Conservation (phyloP, 2,329 filamentous ascomycete genomes). For the Ceratocystis diversiconidia region DNA sequence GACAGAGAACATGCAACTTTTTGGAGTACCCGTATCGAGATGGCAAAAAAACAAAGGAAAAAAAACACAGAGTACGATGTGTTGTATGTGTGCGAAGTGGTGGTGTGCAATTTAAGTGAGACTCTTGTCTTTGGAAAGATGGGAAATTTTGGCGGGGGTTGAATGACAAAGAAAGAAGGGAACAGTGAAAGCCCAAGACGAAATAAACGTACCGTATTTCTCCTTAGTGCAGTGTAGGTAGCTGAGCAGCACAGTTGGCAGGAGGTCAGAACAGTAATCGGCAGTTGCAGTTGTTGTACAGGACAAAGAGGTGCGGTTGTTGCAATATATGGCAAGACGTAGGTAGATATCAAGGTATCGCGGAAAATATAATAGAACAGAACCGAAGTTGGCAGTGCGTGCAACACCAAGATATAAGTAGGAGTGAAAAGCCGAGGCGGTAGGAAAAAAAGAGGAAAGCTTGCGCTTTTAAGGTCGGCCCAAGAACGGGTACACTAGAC, state of each 20-base stretch:
- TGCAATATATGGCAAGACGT: neutral
- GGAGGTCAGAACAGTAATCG: neutral
- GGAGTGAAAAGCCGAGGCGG: neutral
- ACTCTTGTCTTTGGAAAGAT: slow-evolving; percentile 1
- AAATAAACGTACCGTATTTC: neutral
- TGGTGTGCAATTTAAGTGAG: slow-evolving; percentile 12
- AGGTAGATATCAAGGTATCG: neutral
- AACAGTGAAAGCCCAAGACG: neutral
- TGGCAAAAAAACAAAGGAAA: neutral
- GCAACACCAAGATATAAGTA: slow-evolving; percentile 4
- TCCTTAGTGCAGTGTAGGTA: neutral
- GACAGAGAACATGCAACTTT: neutral
- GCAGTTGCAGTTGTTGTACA: neutral
- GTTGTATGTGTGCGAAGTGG: neutral
- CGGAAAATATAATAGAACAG: neutral
- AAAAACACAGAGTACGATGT: neutral
- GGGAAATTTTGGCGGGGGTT: neutral
- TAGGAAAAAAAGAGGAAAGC: neutral
- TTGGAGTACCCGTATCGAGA: neutral
- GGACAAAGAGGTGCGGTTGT: neutral
- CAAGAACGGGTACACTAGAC: neutral
- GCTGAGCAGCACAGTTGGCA: neutral
- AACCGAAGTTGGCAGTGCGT: neutral
- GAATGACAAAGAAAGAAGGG: neutral
- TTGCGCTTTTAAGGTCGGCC: neutral